These are phyloP conservation scores for Fraxinus sp. DNA, from an alignment of 305 asterid species.

Conservation along the genomic window DNA sequence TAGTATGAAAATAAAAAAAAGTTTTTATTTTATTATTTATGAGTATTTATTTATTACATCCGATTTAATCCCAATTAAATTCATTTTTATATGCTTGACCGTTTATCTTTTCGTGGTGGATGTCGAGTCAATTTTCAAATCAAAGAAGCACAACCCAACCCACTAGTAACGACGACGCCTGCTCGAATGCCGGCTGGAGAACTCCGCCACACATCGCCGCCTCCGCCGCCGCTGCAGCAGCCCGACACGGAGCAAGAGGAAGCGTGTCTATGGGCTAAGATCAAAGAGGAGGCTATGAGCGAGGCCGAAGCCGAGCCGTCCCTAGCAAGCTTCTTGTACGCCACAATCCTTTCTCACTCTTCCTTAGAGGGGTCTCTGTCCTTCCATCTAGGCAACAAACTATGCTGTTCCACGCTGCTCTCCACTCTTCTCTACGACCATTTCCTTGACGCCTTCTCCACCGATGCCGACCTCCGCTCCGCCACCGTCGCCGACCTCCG, in stretches of 20 bases:
- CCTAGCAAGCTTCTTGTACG: constrained; percentile 74
- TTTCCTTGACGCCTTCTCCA: constrained; percentile 60
- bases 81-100: too few species aligned
- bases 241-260: constrained; percentile 62
- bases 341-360: constrained; percentile 80
- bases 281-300: constrained; percentile 73
- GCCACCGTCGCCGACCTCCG: constrained; percentile 81
- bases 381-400: constrained; percentile 82
- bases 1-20: too few species aligned
- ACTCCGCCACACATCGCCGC: constrained; percentile 41
- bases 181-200: constrained; percentile 63
- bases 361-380: constrained; percentile 78
- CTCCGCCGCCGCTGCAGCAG: constrained; percentile 32
- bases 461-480: constrained; percentile 63
- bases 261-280: constrained; percentile 62
- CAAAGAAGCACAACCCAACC: background rate
- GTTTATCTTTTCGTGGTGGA: too few species aligned
- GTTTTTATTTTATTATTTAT: too few species aligned
- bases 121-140: too few species aligned
- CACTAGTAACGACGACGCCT: background rate
- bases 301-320: constrained; percentile 95
- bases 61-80: too few species aligned
- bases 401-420: constrained; percentile 80
- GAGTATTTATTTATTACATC: too few species aligned
- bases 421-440: constrained; percentile 47